Base-by-base conservation (phyloP, 2,329 filamentous ascomycete genomes). In the Paracoccidioides brasiliensis region DNA sequence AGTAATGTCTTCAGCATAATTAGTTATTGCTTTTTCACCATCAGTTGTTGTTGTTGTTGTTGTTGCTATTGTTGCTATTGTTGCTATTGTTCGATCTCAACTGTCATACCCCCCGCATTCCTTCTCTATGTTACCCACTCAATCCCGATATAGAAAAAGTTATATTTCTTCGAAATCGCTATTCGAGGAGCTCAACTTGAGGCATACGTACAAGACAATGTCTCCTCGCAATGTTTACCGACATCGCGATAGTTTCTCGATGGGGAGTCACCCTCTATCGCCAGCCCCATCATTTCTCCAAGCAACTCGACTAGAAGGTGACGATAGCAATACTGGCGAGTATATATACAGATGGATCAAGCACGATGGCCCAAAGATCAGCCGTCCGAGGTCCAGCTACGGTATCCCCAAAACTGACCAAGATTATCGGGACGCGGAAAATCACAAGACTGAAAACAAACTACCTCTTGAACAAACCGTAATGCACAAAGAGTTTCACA, bases 401-500 rank as follows among this genome's bases (percentile, higher is more conserved):
- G 10, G 38, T 14, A 28, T 15, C 22, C 28, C 50, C 37, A 42
- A 32, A 12, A 22, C 8, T 12, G 50, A 52, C 3, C 38, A 52
- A 15, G 9, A 15, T 33, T 32, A 43, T n/a, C 15, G 5, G 5
- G 49, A 41, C 5, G 10, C 1, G 5, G 38, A 33, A 30, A 32
- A 6, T 42, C 30, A n/a, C 38, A 32, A 28, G 38, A 5, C 7
- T 12, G 50, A 52, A n/a, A 42, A 42, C 50, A 41, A 38, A 43
- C 12, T 52, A 32, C 50, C 38, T 41, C 37, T 52, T 9, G 50
- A 52, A 14, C 50, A 52, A 42, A 10, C 50, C 3, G n/a, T 52
- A 14, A 28, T 52, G 50, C 50, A 52, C 38, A 52, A 52, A 32
- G 50, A 52, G 30, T 52, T 52, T n/a, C 50, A 52, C 38, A 52